phyloP scores from a whole-genome alignment of 2,329 filamentous ascomycete genomes.

The Aspergillus costaricaensis region DNA sequence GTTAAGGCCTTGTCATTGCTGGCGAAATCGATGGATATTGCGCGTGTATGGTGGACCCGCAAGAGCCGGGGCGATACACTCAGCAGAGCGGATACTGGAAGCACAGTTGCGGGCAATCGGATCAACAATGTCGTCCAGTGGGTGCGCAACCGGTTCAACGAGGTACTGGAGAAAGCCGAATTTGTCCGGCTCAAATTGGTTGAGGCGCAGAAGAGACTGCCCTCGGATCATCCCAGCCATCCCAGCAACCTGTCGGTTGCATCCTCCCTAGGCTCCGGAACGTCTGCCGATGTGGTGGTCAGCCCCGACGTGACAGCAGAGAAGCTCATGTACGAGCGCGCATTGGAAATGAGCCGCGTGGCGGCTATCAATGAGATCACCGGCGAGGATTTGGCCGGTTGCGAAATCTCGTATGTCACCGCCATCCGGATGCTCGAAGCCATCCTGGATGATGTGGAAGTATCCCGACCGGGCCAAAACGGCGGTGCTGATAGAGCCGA shows the following conservation, averaged over 20 bases:
- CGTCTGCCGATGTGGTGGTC: conserved; percentile 75
- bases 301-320: conserved; percentile 90
- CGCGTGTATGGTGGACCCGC: conserved; percentile 85
- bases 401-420: conserved; percentile 89
- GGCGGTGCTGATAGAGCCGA: conserved; percentile 24
- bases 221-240: conserved; percentile 81
- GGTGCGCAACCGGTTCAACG: conserved; percentile 92
- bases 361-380: conserved; percentile 96
- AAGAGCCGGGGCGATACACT: conserved; percentile 68
- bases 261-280: conserved; percentile 59
- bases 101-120: conserved; percentile 62
- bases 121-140: conserved; percentile 96
- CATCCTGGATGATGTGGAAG: conserved; percentile 80
- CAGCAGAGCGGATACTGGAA: conserved; percentile 48
- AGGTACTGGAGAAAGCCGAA: conserved; percentile 94
- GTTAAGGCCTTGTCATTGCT: conserved; percentile 90
- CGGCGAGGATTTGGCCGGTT: conserved; percentile 81
- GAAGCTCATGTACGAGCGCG: conserved; percentile 96
- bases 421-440: conserved; percentile 94
- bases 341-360: conserved; percentile 91
- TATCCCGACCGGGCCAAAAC: conserved; percentile 35
- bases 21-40: conserved; percentile 93
- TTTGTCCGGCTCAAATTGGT: conserved; percentile 85
- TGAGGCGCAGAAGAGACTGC: conserved; percentile 81
- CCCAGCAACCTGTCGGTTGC: conserved; percentile 72